Conservation (phyloP, 2,329 filamentous ascomycete species). For the Cucurbitaria berberidis region DNA sequence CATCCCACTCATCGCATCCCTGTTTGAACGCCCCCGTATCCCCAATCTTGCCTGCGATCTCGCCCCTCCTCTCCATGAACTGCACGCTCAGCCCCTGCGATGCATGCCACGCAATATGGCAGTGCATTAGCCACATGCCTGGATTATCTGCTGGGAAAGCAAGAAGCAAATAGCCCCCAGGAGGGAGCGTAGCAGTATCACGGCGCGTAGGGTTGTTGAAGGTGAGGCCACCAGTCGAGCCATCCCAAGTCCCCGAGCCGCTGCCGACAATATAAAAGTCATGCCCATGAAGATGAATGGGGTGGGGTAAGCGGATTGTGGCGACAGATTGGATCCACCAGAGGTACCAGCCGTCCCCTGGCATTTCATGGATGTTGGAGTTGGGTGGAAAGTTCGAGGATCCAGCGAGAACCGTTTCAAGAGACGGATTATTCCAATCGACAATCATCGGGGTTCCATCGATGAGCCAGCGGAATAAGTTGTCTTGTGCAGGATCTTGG, state of each 20-base stretch:
- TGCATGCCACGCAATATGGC: conserved; percentile 47
- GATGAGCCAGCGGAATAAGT: conserved; percentile 53
- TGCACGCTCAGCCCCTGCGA: conserved; percentile 56
- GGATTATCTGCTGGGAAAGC: conserved; percentile 62
- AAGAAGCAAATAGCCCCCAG: conserved; percentile 55
- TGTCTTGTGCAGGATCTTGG: conserved; percentile 39
- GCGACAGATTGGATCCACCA: conserved; percentile 56
- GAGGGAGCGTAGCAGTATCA: conserved; percentile 48
- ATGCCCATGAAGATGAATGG: conserved; percentile 51
- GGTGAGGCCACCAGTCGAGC: conserved; percentile 37
- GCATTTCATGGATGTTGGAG: conserved; percentile 40
- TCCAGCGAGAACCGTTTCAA: conserved; percentile 51
- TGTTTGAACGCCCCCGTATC: conserved; percentile 27
- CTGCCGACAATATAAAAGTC: conserved; percentile 53
- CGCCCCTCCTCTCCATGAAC: conserved; percentile 55
- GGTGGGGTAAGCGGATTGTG: conserved; percentile 46
- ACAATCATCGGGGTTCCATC: conserved; percentile 49
- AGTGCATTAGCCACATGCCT: conserved; percentile 50
- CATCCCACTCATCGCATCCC: conserved; percentile 42
- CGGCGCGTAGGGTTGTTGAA: conserved; percentile 49
- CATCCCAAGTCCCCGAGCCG: conserved; percentile 46
- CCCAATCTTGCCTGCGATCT: conserved; percentile 31
- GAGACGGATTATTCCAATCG: conserved; percentile 53
- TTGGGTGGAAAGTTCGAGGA: conserved; percentile 30
- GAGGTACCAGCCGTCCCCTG: conserved; percentile 50